Base-by-base conservation (phyloP, 2,329 filamentous ascomycete species). In the Paramyrothecium sp. region DNA sequence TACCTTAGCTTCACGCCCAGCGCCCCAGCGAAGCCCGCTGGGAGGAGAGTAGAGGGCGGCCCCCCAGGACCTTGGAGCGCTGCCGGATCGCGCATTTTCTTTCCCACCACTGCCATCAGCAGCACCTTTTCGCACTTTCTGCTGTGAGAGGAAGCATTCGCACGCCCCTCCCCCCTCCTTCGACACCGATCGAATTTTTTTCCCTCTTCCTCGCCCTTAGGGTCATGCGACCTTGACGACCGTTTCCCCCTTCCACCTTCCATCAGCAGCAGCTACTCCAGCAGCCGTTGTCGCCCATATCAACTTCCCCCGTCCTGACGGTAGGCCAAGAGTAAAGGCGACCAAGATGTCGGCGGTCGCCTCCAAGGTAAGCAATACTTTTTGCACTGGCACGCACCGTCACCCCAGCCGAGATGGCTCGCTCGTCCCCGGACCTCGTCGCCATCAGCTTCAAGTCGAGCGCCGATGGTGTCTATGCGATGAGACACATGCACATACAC, bases 331-430 rank as follows among this genome's bases (percentile, higher is more conserved):
- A 77, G 76, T 72, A 72, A 63, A 76, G 71, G 81, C 77, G 72
- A 72, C 72, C 82, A 84, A 76, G 72, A 85, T 85, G 82, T 84
- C 82, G 78, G 38, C 38, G 38, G 80, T 85, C 80, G 81, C 78
- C 76, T 81, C 80, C 64, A 83, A 85, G 81, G 83, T 86, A 49
- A 19, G 19, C 20, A 7, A 12, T 19, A n/a, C 5, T 7, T 17
- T 44, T 19, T 44, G 13, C 38, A 44, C 38, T 16, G 13, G 26
- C 26, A 12, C 38, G n/a, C n/a, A n/a, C 23, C 23, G 17, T 26
- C 54, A 7, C 47, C 13, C 20, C 55, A 30, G 2, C 51, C 55
- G 22, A 26, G 30, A 56, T 30, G 54, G 23, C 30, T 17, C 56
- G 11, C 23, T 54, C 41, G 51, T 63, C 34, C 13, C 53, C 38